Evolutionary conservation across 1,284 basidiomycete species (phyloP).

Genomic region (Veloboletus limbatus): DNA sequence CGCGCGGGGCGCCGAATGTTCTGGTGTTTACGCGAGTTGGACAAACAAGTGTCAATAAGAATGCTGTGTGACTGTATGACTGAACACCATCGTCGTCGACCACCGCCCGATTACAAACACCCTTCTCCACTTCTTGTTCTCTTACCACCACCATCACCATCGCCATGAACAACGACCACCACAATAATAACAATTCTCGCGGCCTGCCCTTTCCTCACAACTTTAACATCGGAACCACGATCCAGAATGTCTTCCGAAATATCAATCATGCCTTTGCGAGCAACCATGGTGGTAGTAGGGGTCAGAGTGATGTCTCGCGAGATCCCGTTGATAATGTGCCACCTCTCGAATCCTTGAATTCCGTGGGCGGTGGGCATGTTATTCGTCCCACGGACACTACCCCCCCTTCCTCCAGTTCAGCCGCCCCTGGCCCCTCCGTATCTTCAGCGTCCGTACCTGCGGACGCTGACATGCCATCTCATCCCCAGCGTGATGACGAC

Average conservation of each 20-base stretch:
- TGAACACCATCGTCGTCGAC: not conserved
- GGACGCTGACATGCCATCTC: slow-evolving; percentile 8
- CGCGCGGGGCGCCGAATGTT: slow-evolving; percentile 24
- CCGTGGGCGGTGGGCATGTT: not conserved
- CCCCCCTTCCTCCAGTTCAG: slow-evolving; percentile 8
- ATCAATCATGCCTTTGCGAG: slow-evolving; percentile 32
- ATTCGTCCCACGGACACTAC: slow-evolving; percentile 4
- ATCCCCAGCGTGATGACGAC: slow-evolving; percentile 24
- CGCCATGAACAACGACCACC: slow-evolving; percentile 26
- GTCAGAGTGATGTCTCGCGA: not conserved
- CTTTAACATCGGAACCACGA: slow-evolving; percentile 28
- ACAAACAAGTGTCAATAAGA: slow-evolving; percentile 24
- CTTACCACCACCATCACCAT: slow-evolving; percentile 26
- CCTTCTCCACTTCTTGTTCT: slow-evolving; percentile 10
- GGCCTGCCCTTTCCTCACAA: slow-evolving; percentile 16
- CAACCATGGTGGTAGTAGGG: slow-evolving; percentile 4
- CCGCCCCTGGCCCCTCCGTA: not conserved
- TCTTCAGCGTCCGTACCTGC: slow-evolving; percentile 1
- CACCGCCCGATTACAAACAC: slow-evolving; percentile 16
- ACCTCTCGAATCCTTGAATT: slow-evolving; percentile 4
- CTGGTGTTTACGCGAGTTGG: slow-evolving; percentile 28
- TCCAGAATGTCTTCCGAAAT: slow-evolving; percentile 33
- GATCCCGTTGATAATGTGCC: slow-evolving; percentile 1
- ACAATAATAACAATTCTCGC: slow-evolving; percentile 8
- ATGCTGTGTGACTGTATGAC: not conserved